Base-by-base conservation (phyloP, 257 asterid species). In the Linaria vulgaris region DNA sequence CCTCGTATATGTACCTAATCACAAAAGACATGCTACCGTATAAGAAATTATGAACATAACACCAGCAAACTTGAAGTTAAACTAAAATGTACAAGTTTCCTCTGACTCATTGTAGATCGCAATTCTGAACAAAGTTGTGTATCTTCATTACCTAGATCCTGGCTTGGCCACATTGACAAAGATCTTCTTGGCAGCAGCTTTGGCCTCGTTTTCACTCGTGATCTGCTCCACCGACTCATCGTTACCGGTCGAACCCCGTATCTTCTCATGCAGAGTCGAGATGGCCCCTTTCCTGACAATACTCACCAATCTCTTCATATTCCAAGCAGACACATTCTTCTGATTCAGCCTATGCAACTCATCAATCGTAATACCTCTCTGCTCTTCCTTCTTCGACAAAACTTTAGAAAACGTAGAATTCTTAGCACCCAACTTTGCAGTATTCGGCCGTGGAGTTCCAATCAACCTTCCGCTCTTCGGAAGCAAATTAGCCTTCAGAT, bases 261-360 rank as follows among this genome's bases (percentile, higher is more conserved):
- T 61, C 25, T 81, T 74, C 80, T 91, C 96, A 41, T 91, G 95
- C 57, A 84, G 72, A 45, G 96, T 88, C 12, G 98, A 80, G 47
- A 91, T 58, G 14, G 72, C 85, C 12, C 96, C 95, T 23, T 78
- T 75, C 67, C 88, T 77, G 6, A 80, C 96, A 14, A 82, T 79
- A 66, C 80, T 86, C 47, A 76, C 75, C 87, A 91, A 37, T 82
- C 96, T 85, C 79, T 91, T 88, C 98, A 91, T 91, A 72, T 91
- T 88, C 96, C 96, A 86, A 55, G 98, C 98, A 5, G 98, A 86
- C 61, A 91, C 61, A 47, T 91, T 91, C 74, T 81, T 74, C 81
- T 86, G 91, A 73, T 86, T 91, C 78, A 86, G 63, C 84, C 91
- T 74, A 70, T 86, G 95, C 78, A 91, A 60, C 61, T 84, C 90